phyloP scores from a whole-genome alignment of 2,329 filamentous ascomycete species.

The Zopfia rhizophila region DNA sequence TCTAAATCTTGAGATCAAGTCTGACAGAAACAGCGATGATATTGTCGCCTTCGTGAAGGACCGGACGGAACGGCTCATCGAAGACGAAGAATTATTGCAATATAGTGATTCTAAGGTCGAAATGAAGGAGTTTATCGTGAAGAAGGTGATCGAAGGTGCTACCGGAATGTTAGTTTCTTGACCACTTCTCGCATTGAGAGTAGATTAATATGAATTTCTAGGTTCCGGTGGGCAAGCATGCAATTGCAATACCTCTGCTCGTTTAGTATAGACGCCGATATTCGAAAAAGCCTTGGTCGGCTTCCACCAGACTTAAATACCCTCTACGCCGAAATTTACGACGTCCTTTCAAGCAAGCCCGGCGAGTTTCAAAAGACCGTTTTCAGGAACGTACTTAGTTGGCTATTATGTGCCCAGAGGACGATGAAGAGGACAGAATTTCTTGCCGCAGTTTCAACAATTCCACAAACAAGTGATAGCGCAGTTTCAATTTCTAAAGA shows the following conservation, averaged over 20 bases:
- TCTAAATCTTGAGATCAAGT: conserved; percentile 39
- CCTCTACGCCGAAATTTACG: conserved; percentile 20
- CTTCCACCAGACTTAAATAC: conserved; percentile 28
- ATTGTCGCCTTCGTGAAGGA: conserved; percentile 37
- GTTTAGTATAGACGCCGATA: conserved; percentile 28
- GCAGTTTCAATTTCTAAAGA: conserved; percentile 16
- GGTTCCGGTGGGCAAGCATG: conserved; percentile 47
- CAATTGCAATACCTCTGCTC: conserved; percentile 40
- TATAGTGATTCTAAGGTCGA: conserved; percentile 19
- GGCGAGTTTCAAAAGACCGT: conserved; percentile 8
- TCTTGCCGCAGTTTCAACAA: conserved; percentile 23
- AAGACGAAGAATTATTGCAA: conserved; percentile 21
- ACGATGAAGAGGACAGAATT: conserved; percentile 25
- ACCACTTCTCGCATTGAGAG: conserved; percentile 4
- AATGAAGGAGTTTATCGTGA: conserved; percentile 31
- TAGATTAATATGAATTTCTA: conserved; percentile 26
- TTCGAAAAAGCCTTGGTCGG: conserved; percentile 30
- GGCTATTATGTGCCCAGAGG: conserved; percentile 30
- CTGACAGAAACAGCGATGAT: conserved; percentile 36
- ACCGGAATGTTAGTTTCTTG: conserved; percentile 39
- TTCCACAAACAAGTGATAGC: conserved; percentile 2
- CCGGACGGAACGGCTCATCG: conserved; percentile 24
- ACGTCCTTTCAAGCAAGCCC: conserved; percentile 5
- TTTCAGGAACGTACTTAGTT: conserved; percentile 27
- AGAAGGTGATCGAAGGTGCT: conserved; percentile 29